A percentile compares a stretch with the other conserved stretches of the same genome.
Evolutionary conservation across 1,284 basidiomycete genomes (phyloP).

Genomic region (Tetrapyrgos nigripes): DNA sequence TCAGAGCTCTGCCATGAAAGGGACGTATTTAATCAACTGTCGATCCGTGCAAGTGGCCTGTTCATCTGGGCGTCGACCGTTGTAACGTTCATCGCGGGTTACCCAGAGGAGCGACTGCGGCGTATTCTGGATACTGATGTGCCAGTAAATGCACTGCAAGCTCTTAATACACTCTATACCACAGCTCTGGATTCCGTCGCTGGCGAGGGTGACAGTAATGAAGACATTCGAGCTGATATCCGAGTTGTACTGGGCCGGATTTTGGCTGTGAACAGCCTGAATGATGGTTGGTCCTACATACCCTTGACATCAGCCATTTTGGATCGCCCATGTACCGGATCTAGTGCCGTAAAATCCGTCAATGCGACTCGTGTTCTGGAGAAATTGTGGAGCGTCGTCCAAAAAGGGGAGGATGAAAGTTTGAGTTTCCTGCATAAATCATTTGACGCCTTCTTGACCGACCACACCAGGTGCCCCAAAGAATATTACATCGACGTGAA

Average conservation of each 20-base stretch:
- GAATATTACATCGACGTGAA: constrained; percentile 6
- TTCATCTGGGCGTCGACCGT: constrained; percentile 9
- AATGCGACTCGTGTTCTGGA: not conserved
- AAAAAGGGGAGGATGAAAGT: not conserved
- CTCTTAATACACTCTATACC: constrained; percentile 7
- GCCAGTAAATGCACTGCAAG: not conserved
- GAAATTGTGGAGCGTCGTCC: constrained; percentile 1
- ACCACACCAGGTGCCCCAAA: not conserved
- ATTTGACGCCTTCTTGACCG: constrained; percentile 10
- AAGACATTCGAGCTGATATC: constrained; percentile 1
- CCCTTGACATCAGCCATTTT: no score
- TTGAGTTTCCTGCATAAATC: constrained; percentile 8
- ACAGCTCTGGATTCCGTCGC: constrained; percentile 7
- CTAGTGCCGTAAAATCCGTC: not conserved
- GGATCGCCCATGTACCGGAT: no score
- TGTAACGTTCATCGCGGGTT: not conserved
- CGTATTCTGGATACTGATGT: constrained; percentile 3
- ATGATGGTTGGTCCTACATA: no score
- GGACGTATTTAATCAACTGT: not conserved
- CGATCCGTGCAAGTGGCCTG: no score
- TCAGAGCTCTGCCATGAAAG: not conserved
- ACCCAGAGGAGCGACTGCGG: not conserved
- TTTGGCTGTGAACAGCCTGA: no score
- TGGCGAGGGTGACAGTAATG: constrained; percentile 1
- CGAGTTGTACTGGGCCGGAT: constrained; percentile 1